Evolutionary conservation across 306 rosid species (phyloP), one percentile per base, ranked within the genome.

Genomic region (Cotoneaster glaucophyllus): DNA sequence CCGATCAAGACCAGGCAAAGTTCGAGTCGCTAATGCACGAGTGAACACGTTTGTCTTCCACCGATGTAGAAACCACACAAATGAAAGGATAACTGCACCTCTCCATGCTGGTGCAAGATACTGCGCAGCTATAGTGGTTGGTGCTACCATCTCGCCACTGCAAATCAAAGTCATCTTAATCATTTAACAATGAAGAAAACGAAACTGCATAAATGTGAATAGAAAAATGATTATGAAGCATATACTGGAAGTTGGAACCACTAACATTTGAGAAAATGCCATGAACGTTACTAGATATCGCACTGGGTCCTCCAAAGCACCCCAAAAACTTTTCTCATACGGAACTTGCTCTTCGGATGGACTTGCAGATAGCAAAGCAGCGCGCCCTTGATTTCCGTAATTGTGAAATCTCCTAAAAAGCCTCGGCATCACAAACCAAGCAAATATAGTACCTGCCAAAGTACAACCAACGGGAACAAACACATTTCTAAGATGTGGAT

Each of bases 221-320:
- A 31, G 39, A 73, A 69, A 11, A 24, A 66, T 8, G 28, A 80
- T 45, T 9, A 37, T 65, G 26, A 74, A 48, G 66, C 29, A 65
- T 48, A 77, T 50, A n/a, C 48, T 63, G 73, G 41, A 79, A 69
- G 9, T n/a, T 65, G 32, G 67, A 82, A 59, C 11, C 74, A 90
- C 96, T 83, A 52, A 95, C 99, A 92, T 88, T 78, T 92, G 96
- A 41, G 99, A 81, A 77, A 90, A 92, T 77, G 96, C 91, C 81
- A 90, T 78, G 80, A 95, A 95, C 64, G 97, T 92, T 69, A 89
- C 75, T 24, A 92, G 80, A 73, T 92, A 95, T 78, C 97, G 85
- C 72, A 92, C 80, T 32, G 97, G 99, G 67, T 89, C 97, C 84
- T 95, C 97, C 82, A 95, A 75, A 72, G 99, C 97, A 84, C 96